phyloP scores from a whole-genome alignment of 1,139 yeast species.

The Magnusiomyces ingens region DNA sequence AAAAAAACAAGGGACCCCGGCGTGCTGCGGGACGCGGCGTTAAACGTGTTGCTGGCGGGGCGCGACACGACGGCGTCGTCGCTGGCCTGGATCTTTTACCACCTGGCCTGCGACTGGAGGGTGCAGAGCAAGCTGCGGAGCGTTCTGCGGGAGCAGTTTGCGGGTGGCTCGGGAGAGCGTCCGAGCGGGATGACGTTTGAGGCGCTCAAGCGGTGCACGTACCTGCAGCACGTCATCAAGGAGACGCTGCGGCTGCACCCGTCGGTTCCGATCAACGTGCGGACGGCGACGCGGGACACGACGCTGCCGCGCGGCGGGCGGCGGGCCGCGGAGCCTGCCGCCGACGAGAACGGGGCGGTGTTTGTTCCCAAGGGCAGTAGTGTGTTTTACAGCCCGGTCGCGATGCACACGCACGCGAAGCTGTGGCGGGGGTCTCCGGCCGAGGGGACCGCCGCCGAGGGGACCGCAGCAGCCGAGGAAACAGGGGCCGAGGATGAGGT shows the following conservation, averaged over 20 bases:
- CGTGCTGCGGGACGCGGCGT: constrained; percentile 43
- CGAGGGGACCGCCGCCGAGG: too few relatives aligned
- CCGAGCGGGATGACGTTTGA: constrained; percentile 38
- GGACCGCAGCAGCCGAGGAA: too few relatives aligned
- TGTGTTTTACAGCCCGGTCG: constrained; percentile 41
- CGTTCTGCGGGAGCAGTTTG: constrained; percentile 27
- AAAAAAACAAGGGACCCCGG: constrained; percentile 44
- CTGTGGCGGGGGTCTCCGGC: too few relatives aligned
- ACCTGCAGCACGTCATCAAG: constrained; percentile 21
- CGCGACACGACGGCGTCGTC: constrained; percentile 50
- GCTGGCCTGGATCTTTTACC: constrained; percentile 40
- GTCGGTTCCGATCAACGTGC: constrained; percentile 26
- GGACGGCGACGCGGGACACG: constrained; percentile 31
- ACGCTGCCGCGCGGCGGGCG: constrained; percentile 40
- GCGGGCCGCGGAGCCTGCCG: constrained; percentile 29
- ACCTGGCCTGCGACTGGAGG: constrained; percentile 39
- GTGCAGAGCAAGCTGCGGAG: constrained; percentile 35
- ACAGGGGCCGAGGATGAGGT: constrained; percentile 37
- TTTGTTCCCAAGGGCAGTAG: constrained; percentile 43
- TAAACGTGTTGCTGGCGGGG: constrained; percentile 47
- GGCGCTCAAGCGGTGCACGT: constrained; percentile 38
- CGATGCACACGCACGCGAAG: constrained; percentile 41
- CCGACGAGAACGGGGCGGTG: constrained; percentile 37
- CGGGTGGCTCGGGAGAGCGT: too few relatives aligned
- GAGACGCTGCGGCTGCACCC: constrained; percentile 27